phyloP scores from a whole-genome alignment of 495 filamentous ascomycete species.

The Penicillium bovifimosum region DNA sequence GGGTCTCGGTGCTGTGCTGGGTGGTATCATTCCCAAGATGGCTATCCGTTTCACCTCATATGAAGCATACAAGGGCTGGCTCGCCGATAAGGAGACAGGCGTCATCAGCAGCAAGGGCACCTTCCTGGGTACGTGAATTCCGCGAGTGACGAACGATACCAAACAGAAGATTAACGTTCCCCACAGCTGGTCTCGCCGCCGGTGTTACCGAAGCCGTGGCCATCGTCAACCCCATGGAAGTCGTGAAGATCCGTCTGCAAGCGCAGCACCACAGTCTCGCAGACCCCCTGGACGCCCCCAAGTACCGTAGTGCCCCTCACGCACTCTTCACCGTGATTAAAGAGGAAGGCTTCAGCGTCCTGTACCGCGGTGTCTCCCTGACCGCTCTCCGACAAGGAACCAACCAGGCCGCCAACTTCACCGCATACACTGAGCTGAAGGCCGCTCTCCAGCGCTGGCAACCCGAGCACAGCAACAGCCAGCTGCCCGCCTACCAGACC shows the following conservation, averaged over 20 bases:
- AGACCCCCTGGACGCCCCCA: constrained; percentile 83
- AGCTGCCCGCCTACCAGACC: constrained; percentile 83
- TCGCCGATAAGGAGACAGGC: constrained; percentile 67
- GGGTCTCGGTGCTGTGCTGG: constrained; percentile 90
- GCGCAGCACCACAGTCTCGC: constrained; percentile 94
- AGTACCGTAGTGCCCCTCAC: constrained; percentile 97
- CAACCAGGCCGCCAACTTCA: constrained; percentile 99
- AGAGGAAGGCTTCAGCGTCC: constrained; percentile 80
- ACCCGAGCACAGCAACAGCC: constrained; percentile 50
- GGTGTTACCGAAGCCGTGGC: constrained; percentile 95
- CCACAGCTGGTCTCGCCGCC: constrained; percentile 77
- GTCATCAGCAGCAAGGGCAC: constrained; percentile 66
- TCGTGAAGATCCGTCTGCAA: constrained; percentile 96
- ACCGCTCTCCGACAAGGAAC: constrained; percentile 91
- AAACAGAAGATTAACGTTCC: background rate
- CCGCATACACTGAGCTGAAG: constrained; percentile 93
- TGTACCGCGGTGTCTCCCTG: constrained; percentile 90
- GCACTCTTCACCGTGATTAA: constrained; percentile 86
- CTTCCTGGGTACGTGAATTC: constrained; percentile 61
- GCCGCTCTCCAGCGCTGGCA: constrained; percentile 64
- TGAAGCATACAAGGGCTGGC: constrained; percentile 83
- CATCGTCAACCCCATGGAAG: constrained; percentile 97
- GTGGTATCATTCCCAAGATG: constrained; percentile 99
- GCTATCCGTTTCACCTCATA: constrained; percentile 98
- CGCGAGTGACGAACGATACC: background rate